phyloP scores from a whole-genome alignment of 116 monocot genomes.

The Phalaenopsis hybrid region DNA sequence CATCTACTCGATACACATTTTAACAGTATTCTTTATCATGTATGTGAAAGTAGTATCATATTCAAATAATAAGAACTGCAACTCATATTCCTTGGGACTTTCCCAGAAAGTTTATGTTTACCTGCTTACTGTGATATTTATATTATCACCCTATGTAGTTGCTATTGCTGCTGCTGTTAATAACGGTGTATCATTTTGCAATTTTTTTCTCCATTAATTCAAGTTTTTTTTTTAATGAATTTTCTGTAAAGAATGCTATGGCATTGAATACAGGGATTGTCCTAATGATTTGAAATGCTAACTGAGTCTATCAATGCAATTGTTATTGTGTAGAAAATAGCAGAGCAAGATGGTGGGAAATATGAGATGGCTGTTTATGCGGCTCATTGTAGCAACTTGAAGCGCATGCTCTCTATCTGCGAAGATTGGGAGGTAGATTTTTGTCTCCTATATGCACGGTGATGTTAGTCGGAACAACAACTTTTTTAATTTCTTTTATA shows the following conservation, averaged over 20 bases:
- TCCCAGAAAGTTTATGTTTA: too few species aligned
- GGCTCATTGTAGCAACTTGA: slow-evolving; percentile 86
- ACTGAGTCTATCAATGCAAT: slow-evolving; percentile 6
- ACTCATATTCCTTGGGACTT: too few species aligned
- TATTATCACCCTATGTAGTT: not conserved
- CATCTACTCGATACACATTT: not conserved
- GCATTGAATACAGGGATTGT: not conserved
- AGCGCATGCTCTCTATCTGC: slow-evolving; percentile 75
- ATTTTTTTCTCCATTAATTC: not conserved
- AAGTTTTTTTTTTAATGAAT: not conserved
- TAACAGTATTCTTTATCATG: not conserved
- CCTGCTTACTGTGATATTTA: not conserved
- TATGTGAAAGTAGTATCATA: too few species aligned
- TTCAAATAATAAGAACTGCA: too few species aligned
- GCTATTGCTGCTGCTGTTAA: not conserved
- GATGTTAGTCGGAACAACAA: not conserved
- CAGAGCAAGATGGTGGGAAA: slow-evolving; percentile 81
- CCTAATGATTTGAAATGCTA: not conserved
- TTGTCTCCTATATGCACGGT: not conserved
- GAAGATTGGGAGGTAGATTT: slow-evolving; percentile 89
- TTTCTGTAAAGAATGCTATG: not conserved
- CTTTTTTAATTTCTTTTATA: not conserved
- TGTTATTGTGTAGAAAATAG: slow-evolving; percentile 68
- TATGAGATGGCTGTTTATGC: slow-evolving; percentile 97
- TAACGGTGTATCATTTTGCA: not conserved